phyloP scores from a whole-genome alignment of 306 rosid genomes.

The Quercus berberidifolia region DNA sequence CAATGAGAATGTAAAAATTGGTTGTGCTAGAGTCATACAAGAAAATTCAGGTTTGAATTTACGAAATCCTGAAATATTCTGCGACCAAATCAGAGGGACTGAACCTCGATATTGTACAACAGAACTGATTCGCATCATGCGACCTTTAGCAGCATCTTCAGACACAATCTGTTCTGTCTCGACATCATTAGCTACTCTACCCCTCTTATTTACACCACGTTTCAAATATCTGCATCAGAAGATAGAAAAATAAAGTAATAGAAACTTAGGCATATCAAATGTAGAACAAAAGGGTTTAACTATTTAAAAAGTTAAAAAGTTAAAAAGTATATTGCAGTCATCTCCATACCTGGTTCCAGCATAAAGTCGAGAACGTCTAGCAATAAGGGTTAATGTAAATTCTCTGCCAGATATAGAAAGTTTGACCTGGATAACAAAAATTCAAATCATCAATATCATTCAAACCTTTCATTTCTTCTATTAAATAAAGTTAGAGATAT shows the following conservation, averaged over 20 bases:
- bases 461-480: conserved; percentile 9
- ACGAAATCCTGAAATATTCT: conserved; percentile 73
- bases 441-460: conserved; percentile 24
- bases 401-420: conserved; percentile 63
- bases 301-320: conserved; percentile 11
- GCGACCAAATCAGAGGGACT: conserved; percentile 97
- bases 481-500: background rate
- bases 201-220: conserved; percentile 92
- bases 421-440: conserved; percentile 52
- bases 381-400: conserved; percentile 70
- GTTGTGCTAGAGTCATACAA: conserved; percentile 41
- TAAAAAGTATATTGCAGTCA: conserved; percentile 1
- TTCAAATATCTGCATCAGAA: conserved; percentile 66
- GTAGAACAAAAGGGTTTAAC: background rate
- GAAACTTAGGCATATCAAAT: conserved; percentile 11
- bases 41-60: conserved; percentile 76
- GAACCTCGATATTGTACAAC: conserved; percentile 91
- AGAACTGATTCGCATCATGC: conserved; percentile 75
- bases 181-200: conserved; percentile 97
- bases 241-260: conserved; percentile 17
- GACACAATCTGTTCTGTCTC: conserved; percentile 91
- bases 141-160: conserved; percentile 54
- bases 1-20: conserved; percentile 3
- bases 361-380: conserved; percentile 93
- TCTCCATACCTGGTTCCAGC: conserved; percentile 91